Conservation (phyloP, 208 protist genomes). For the Acanthamoeba lenticulata region DNA sequence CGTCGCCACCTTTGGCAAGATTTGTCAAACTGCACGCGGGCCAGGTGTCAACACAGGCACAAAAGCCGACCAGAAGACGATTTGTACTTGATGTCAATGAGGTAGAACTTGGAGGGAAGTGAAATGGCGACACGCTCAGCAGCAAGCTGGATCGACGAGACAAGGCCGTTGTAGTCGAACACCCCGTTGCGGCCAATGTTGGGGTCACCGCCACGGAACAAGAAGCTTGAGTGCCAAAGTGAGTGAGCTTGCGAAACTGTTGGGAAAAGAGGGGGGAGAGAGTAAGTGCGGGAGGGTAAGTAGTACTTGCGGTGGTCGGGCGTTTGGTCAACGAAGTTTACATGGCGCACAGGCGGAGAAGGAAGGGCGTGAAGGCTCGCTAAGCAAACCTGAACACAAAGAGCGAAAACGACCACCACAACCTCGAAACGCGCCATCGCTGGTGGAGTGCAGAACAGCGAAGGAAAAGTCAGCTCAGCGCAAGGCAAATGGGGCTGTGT, state of each 20-base stretch:
- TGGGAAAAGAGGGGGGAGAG: neutral
- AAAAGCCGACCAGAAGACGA: neutral
- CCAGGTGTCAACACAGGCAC: neutral
- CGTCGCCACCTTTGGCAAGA: neutral
- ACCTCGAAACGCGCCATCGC: too few relatives aligned
- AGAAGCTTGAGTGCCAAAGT: neutral
- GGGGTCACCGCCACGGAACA: slow-evolving; percentile 14
- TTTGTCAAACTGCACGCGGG: neutral
- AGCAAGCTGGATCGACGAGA: neutral
- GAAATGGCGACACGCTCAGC: neutral
- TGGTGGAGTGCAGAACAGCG: too few relatives aligned
- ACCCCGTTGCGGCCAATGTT: neutral
- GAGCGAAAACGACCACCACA: neutral
- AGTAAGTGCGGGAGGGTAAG: neutral
- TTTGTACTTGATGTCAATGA: slow-evolving; percentile 31
- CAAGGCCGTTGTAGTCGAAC: slow-evolving; percentile 16
- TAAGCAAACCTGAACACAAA: too few relatives aligned
- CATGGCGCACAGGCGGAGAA: neutral
- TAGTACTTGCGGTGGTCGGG: neutral
- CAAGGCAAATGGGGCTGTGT: neutral
- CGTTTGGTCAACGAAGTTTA: neutral
- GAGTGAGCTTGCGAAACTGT: neutral
- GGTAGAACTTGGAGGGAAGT: neutral
- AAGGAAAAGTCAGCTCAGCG: neutral
- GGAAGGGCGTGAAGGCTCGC: neutral